Conservation (phyloP, 116 monocot species). For the Dioscorea cayenensis region DNA sequence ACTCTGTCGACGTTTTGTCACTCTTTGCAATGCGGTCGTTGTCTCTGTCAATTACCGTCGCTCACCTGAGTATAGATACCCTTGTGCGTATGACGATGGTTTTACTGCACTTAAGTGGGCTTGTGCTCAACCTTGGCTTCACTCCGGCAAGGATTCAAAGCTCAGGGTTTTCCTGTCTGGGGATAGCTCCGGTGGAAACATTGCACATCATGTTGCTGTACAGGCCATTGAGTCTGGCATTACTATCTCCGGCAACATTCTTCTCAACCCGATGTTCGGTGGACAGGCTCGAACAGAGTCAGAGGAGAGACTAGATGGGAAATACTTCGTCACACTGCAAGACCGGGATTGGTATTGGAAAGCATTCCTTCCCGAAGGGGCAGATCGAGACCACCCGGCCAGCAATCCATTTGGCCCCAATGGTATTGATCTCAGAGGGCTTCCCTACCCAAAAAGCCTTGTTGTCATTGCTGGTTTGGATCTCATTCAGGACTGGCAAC, state of each 20-base stretch:
- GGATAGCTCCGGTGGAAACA: constrained; percentile 55
- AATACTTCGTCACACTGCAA: constrained; percentile 43
- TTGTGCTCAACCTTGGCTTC: constrained; percentile 30
- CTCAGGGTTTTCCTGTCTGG: constrained; percentile 34
- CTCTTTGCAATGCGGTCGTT: constrained; percentile 37
- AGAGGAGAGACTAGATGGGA: constrained; percentile 33
- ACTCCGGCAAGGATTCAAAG: constrained; percentile 15
- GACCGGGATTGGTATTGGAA: constrained; percentile 54
- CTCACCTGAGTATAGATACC: constrained; percentile 44
- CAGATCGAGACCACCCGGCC: constrained; percentile 39
- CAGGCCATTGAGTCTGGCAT: constrained; percentile 23
- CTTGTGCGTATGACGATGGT: constrained; percentile 43
- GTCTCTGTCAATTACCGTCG: constrained; percentile 50
- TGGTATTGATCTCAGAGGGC: constrained; percentile 9
- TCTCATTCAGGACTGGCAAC: constrained; percentile 35
- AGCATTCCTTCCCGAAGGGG: constrained; percentile 36
- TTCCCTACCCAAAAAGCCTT: constrained; percentile 27
- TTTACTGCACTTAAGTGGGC: constrained; percentile 41
- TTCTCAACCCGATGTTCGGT: constrained; percentile 51
- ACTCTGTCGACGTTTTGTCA: constrained; percentile 39
- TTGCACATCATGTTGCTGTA: constrained; percentile 43
- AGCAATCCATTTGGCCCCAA: constrained; percentile 38
- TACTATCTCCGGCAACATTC: constrained; percentile 31
- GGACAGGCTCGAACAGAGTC: constrained; percentile 31
- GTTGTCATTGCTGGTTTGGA: constrained; percentile 32